Evolutionary conservation across 345 rosid genomes (phyloP).

Genomic region (Cardiospermum halicacabum): DNA sequence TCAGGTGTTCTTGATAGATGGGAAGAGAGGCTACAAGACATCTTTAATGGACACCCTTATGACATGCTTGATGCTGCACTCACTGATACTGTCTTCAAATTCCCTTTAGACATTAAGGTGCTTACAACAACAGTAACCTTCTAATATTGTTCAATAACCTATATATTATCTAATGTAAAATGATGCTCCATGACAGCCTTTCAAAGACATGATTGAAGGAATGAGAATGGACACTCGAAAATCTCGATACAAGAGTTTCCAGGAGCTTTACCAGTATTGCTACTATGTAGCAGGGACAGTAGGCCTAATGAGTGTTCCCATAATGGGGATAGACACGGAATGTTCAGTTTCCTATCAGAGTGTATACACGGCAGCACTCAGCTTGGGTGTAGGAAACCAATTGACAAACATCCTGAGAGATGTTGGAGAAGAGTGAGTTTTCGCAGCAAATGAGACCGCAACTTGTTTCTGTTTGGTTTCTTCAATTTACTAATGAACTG

Average conservation of each 20-base stretch:
- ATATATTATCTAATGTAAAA: too few species aligned
- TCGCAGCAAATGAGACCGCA: neutral
- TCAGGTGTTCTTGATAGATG: slow-evolving; percentile 41
- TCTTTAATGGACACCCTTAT: slow-evolving; percentile 49
- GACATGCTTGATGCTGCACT: slow-evolving; percentile 64
- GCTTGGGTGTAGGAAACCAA: slow-evolving; percentile 55
- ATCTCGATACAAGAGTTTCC: slow-evolving; percentile 40
- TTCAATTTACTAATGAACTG: neutral
- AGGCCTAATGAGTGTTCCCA: slow-evolving; percentile 56
- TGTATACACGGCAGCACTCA: slow-evolving; percentile 41
- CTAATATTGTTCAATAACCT: too few species aligned
- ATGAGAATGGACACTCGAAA: slow-evolving; percentile 59
- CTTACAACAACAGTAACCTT: neutral
- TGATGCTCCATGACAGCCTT: slow-evolving; percentile 44
- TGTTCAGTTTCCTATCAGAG: slow-evolving; percentile 28
- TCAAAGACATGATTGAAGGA: slow-evolving; percentile 58
- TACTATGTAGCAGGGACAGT: slow-evolving; percentile 58
- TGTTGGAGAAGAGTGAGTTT: slow-evolving; percentile 55
- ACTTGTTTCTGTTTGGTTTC: neutral
- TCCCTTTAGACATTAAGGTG: slow-evolving; percentile 51
- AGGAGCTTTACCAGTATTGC: slow-evolving; percentile 53
- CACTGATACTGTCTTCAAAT: slow-evolving; percentile 41
- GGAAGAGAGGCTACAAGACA: slow-evolving; percentile 57
- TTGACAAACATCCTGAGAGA: slow-evolving; percentile 64
- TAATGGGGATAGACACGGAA: slow-evolving; percentile 55